Conservation (phyloP, 208 protist species). For the Crithidia bombi region DNA sequence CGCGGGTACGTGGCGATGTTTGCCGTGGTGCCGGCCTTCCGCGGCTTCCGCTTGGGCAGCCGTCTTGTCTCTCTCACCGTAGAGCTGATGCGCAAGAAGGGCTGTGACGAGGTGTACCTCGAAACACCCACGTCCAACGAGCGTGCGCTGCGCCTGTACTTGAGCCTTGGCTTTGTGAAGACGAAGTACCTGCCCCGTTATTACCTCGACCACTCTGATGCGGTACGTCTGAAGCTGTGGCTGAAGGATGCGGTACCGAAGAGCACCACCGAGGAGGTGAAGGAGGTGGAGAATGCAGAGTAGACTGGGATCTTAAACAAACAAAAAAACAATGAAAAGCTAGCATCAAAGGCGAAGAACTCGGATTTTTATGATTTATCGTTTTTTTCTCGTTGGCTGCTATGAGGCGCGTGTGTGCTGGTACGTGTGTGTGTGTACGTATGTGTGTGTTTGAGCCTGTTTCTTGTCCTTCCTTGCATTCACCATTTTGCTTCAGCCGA, state of each 20-base stretch:
- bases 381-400: background rate
- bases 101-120: constrained; percentile 93
- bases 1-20: constrained; percentile 99
- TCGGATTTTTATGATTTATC: background rate
- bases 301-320: no score
- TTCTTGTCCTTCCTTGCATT: no score
- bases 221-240: constrained; percentile 95
- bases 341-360: constrained; percentile 2
- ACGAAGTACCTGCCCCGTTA: constrained; percentile 87
- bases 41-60: constrained; percentile 91
- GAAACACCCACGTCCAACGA: constrained; percentile 95
- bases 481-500: no score
- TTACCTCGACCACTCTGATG: constrained; percentile 95
- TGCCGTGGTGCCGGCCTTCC: constrained; percentile 93
- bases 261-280: background rate
- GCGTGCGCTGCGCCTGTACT: constrained; percentile 94
- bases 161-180: constrained; percentile 96
- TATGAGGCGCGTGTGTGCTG: background rate
- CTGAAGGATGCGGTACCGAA: constrained; percentile 61
- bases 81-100: constrained; percentile 92
- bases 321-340: background rate
- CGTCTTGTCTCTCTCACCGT: constrained; percentile 90
- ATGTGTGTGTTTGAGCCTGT: constrained; percentile 10
- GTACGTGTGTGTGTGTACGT: background rate
- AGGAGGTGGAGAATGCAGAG: background rate